These are phyloP conservation scores for Syzygium aromaticum DNA, from an alignment of 345 rosid species.

Conservation along the genomic window DNA sequence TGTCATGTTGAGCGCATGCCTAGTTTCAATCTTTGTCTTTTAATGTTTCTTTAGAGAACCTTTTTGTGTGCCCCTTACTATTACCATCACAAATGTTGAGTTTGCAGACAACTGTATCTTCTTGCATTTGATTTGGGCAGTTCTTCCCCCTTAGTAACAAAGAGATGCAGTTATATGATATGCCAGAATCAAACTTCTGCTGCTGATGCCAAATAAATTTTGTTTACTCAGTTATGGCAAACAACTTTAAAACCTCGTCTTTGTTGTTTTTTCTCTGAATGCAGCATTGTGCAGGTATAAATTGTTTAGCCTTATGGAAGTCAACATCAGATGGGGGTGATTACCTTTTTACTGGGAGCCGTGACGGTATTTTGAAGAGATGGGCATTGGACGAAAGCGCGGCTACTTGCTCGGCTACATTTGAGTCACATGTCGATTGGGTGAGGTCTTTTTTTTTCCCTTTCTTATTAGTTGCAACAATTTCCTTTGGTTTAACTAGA, in stretches of 20 bases:
- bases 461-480: background rate
- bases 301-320: conserved; percentile 70
- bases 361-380: conserved; percentile 97
- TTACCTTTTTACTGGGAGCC: conserved; percentile 92
- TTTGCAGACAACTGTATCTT: background rate
- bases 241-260: background rate
- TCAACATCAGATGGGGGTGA: conserved; percentile 42
- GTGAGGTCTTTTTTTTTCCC: conserved; percentile 26
- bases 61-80: background rate
- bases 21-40: background rate
- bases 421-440: conserved; percentile 99
- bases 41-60: background rate
- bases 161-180: background rate
- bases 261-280: conserved; percentile 15
- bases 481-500: background rate
- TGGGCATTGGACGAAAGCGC: conserved; percentile 71
- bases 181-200: background rate
- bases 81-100: background rate
- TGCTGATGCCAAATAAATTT: background rate
- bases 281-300: conserved; percentile 98
- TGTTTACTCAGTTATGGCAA: background rate
- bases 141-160: background rate
- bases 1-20: background rate
- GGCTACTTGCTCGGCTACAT: conserved; percentile 81
- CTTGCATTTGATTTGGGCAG: background rate